Evolutionary conservation across 768 basidiomycete genomes (phyloP).

Genomic region (Clavulina sp.): DNA sequence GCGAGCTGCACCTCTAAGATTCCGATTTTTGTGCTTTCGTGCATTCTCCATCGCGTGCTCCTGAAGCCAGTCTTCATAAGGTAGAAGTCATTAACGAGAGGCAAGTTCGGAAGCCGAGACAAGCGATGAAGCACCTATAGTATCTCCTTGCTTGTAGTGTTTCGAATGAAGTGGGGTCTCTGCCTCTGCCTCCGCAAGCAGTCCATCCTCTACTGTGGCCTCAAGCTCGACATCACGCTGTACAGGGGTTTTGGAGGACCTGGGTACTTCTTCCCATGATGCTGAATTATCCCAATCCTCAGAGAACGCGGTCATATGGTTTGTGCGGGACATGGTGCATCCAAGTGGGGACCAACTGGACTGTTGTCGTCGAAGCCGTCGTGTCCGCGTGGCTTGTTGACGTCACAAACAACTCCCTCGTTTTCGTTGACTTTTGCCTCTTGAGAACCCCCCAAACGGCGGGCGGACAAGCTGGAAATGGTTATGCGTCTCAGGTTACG

Average conservation of each 20-base stretch:
- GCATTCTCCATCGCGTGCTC: slow-evolving; percentile 12
- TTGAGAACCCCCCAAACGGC: too few species aligned
- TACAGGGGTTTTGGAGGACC: neutral
- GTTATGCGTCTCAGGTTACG: slow-evolving; percentile 10
- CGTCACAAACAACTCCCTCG: too few species aligned
- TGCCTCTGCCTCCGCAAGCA: neutral
- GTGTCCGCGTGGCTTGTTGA: too few species aligned
- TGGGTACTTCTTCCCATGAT: neutral
- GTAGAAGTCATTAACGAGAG: neutral
- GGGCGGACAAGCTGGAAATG: too few species aligned
- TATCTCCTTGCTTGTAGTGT: slow-evolving; percentile 8
- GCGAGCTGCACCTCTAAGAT: slow-evolving; percentile 34
- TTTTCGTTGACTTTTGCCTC: too few species aligned
- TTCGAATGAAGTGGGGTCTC: neutral
- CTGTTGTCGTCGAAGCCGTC: too few species aligned
- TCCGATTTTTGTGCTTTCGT: slow-evolving; percentile 7
- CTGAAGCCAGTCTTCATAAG: slow-evolving; percentile 12
- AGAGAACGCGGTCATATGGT: too few species aligned
- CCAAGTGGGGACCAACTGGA: too few species aligned
- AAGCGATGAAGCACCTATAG: slow-evolving; percentile 8
- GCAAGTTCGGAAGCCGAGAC: too few species aligned
- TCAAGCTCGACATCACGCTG: neutral
- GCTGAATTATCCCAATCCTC: neutral
- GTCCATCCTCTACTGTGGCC: neutral
- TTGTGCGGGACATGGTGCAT: too few species aligned